These are phyloP conservation scores for Claviceps purpurea DNA, from an alignment of 2,329 filamentous ascomycete species.

Conservation along the genomic window DNA sequence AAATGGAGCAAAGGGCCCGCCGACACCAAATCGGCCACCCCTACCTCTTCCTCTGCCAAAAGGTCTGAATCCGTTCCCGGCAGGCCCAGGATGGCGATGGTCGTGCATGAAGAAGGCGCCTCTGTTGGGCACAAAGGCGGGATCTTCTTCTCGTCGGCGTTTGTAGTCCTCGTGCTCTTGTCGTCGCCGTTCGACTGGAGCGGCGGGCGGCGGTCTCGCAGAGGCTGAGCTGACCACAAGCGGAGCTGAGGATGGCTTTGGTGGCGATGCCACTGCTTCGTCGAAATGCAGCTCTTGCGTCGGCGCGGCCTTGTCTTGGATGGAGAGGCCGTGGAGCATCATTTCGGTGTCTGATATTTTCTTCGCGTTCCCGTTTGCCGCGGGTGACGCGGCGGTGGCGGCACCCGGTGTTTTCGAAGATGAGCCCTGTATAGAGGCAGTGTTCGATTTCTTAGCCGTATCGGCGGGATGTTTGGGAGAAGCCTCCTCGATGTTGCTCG, in stretches of 20 bases:
- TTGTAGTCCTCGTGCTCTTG: conserved; percentile 86
- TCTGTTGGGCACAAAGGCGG: conserved; percentile 84
- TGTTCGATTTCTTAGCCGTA: conserved; percentile 30
- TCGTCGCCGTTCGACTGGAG: conserved; percentile 55
- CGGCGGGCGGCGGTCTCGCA: conserved; percentile 36
- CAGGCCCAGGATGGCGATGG: conserved; percentile 64
- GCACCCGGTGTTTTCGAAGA: conserved; percentile 27
- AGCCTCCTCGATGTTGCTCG: conserved; percentile 46
- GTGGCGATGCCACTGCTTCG: conserved; percentile 24
- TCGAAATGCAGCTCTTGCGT: conserved; percentile 35
- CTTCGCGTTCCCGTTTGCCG: conserved; percentile 19
- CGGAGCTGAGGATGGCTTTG: conserved; percentile 31
- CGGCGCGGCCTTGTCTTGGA: conserved; percentile 28
- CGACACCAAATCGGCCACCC: conserved; percentile 45
- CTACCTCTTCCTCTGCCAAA: conserved; percentile 55
- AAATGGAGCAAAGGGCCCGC: conserved; percentile 44
- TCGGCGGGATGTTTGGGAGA: conserved; percentile 34
- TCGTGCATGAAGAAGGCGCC: conserved; percentile 98
- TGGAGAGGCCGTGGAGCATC: conserved; percentile 42
- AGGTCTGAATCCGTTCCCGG: conserved; percentile 63
- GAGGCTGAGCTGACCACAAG: conserved; percentile 42
- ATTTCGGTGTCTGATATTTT: conserved; percentile 39
- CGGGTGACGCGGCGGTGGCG: conserved; percentile 15
- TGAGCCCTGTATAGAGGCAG: conserved; percentile 18
- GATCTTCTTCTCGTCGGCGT: conserved; percentile 76